phyloP scores from a whole-genome alignment of 2,329 filamentous ascomycete species.

The Colletotrichum scovillei region DNA sequence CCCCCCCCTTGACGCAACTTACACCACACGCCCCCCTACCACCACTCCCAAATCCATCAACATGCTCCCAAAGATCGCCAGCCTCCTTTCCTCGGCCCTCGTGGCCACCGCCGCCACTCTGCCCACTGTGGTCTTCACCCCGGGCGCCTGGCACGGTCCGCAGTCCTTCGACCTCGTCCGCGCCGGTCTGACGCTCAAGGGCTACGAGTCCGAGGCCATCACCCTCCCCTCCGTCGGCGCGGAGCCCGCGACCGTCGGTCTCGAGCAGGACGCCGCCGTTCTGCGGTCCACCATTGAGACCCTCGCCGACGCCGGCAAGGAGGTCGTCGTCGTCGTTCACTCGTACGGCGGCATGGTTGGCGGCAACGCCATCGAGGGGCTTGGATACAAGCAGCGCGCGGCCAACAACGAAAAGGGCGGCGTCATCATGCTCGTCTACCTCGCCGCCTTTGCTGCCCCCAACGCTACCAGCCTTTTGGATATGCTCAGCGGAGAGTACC shows the following conservation, averaged over 20 bases:
- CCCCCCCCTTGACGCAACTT: background rate
- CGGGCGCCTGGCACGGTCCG: slow-evolving; percentile 52
- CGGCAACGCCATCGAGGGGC: slow-evolving; percentile 49
- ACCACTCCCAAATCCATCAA: background rate
- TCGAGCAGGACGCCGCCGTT: slow-evolving; percentile 45
- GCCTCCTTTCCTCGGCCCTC: slow-evolving; percentile 39
- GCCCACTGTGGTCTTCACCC: slow-evolving; percentile 48
- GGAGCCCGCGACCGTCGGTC: slow-evolving; percentile 39
- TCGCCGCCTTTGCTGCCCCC: slow-evolving; percentile 46
- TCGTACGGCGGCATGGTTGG: slow-evolving; percentile 56
- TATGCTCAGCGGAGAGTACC: slow-evolving; percentile 37
- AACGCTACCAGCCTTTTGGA: slow-evolving; percentile 39
- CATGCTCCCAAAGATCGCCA: slow-evolving; percentile 19
- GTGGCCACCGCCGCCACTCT: slow-evolving; percentile 18
- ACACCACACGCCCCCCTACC: slow-evolving; percentile 1
- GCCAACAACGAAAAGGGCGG: slow-evolving; percentile 48
- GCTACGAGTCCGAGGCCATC: slow-evolving; percentile 46
- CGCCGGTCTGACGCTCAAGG: slow-evolving; percentile 44
- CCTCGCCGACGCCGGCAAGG: slow-evolving; percentile 48
- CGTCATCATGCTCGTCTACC: slow-evolving; percentile 49
- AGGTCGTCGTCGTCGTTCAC: slow-evolving; percentile 55
- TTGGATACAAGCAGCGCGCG: slow-evolving; percentile 47
- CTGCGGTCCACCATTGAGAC: slow-evolving; percentile 42
- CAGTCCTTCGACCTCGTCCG: slow-evolving; percentile 44
- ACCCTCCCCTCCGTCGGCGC: slow-evolving; percentile 47